A percentile compares a stretch with the other conserved stretches of the same genome.
Conservation (phyloP, 257 asterid genomes). For the Gentiana macrophylla region DNA sequence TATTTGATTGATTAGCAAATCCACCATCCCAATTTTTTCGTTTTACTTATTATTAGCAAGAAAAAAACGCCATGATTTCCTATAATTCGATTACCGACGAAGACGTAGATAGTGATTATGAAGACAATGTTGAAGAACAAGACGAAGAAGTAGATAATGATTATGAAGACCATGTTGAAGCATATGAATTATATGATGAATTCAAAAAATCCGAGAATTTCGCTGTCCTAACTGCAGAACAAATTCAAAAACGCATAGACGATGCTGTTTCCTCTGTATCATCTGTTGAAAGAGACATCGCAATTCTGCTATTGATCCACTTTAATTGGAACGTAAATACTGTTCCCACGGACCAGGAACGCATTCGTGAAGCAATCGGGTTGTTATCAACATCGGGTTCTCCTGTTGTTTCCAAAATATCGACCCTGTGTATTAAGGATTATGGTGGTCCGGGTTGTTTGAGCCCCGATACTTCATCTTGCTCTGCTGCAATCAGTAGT, state of each 20-base stretch:
- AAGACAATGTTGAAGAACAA: too few species aligned
- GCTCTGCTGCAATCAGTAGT: slow-evolving; percentile 46
- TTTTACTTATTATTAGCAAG: too few species aligned
- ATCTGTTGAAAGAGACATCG: slow-evolving; percentile 13
- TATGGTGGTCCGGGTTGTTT: slow-evolving; percentile 91
- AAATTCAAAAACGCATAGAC: slow-evolving; percentile 18
- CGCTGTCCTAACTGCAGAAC: slow-evolving; percentile 10
- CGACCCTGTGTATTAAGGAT: slow-evolving; percentile 26
- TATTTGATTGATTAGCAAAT: too few species aligned
- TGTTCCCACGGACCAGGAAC: slow-evolving; percentile 19
- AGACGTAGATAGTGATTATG: too few species aligned
- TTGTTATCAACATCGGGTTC: slow-evolving; percentile 41
- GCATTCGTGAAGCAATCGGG: slow-evolving; percentile 47
- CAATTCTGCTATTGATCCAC: slow-evolving; percentile 14
- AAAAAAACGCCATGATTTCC: too few species aligned
- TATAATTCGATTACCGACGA: too few species aligned
- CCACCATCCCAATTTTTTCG: too few species aligned
- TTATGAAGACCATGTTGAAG: too few species aligned
- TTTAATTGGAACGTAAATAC: slow-evolving; percentile 18
- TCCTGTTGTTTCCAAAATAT: slow-evolving; percentile 58
- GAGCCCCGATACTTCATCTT: slow-evolving; percentile 83
- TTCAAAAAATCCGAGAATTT: neutral
- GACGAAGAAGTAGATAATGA: too few species aligned
- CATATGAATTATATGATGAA: too few species aligned
- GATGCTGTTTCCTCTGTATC: slow-evolving; percentile 19